Evolutionary conservation across 148 eudicot species (phyloP).

Genomic region (Fagopyrum tataricum): DNA sequence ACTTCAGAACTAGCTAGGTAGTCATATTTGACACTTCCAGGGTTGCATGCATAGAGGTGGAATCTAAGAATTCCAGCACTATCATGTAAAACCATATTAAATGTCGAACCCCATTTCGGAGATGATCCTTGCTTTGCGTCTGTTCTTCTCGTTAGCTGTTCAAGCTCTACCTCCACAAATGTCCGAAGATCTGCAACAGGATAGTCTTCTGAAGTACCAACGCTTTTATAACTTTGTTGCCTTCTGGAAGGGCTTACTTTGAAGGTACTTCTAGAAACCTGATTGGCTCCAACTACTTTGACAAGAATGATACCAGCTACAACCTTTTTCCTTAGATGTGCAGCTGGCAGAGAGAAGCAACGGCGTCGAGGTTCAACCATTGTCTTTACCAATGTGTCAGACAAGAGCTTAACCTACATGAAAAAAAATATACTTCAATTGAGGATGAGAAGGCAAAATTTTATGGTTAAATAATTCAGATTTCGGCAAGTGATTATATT

Average conservation of each 20-base stretch:
- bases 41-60: conserved; percentile 67
- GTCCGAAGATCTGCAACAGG: conserved; percentile 51
- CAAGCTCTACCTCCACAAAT: conserved; percentile 94
- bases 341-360: conserved; percentile 59
- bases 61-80: conserved; percentile 61
- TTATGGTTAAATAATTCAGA: neutral
- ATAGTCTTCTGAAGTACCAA: conserved; percentile 32
- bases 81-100: conserved; percentile 84
- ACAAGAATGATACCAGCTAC: conserved; percentile 78
- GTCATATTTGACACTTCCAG: conserved; percentile 71
- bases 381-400: conserved; percentile 69
- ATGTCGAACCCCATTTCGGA: conserved; percentile 81
- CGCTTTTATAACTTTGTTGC: conserved; percentile 24
- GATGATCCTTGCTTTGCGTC: conserved; percentile 45
- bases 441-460: neutral
- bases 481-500: neutral
- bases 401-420: conserved; percentile 65
- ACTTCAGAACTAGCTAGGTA: conserved; percentile 78
- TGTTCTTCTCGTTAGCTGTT: conserved; percentile 79
- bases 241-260: conserved; percentile 51
- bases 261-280: conserved; percentile 40
- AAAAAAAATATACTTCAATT: conserved; percentile 7
- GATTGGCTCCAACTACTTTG: conserved; percentile 62
- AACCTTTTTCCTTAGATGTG: conserved; percentile 68
- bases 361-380: conserved; percentile 99